phyloP scores from a whole-genome alignment of 805 yeast genomes.

The Kuraishia piskuri region DNA sequence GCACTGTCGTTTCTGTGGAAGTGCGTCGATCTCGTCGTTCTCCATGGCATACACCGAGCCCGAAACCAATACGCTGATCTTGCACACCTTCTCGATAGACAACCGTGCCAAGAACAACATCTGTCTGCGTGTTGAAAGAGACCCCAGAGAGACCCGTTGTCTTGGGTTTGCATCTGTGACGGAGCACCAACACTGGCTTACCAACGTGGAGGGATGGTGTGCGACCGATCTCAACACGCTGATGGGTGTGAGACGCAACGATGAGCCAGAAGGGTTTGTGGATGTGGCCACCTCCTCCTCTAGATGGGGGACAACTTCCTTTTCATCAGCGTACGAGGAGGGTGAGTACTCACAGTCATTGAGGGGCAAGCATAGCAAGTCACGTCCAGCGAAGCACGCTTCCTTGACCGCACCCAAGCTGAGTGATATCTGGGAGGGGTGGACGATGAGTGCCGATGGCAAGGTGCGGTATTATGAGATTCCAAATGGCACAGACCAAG shows the following conservation, averaged over 20 bases:
- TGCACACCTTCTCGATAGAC: slow-evolving; percentile 68
- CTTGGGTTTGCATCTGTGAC: slow-evolving; percentile 70
- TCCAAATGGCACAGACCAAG: slow-evolving; percentile 34
- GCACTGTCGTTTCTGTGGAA: slow-evolving; percentile 87
- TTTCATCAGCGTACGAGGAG: not conserved
- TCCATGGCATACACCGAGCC: slow-evolving; percentile 63
- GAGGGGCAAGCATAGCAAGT: not conserved
- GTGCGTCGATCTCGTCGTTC: slow-evolving; percentile 68
- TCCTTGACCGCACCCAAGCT: slow-evolving; percentile 9
- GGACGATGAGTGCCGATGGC: slow-evolving; percentile 67
- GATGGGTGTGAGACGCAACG: slow-evolving; percentile 52
- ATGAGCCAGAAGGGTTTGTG: slow-evolving; percentile 12
- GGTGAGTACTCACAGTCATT: not conserved
- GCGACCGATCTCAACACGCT: slow-evolving; percentile 69
- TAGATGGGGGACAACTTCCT: slow-evolving; percentile 1
- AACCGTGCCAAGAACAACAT: slow-evolving; percentile 72
- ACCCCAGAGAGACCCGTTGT: slow-evolving; percentile 85
- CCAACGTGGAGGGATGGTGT: slow-evolving; percentile 70
- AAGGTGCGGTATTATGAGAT: slow-evolving; percentile 50
- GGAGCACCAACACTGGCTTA: slow-evolving; percentile 62
- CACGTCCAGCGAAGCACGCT: not conserved
- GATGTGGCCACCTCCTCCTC: slow-evolving; percentile 9
- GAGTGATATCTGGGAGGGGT: slow-evolving; percentile 67
- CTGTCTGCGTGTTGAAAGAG: slow-evolving; percentile 86
- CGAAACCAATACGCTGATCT: slow-evolving; percentile 45